Evolutionary conservation across 2,329 filamentous ascomycete genomes (phyloP).

Genomic region (Septoria petroselini): DNA sequence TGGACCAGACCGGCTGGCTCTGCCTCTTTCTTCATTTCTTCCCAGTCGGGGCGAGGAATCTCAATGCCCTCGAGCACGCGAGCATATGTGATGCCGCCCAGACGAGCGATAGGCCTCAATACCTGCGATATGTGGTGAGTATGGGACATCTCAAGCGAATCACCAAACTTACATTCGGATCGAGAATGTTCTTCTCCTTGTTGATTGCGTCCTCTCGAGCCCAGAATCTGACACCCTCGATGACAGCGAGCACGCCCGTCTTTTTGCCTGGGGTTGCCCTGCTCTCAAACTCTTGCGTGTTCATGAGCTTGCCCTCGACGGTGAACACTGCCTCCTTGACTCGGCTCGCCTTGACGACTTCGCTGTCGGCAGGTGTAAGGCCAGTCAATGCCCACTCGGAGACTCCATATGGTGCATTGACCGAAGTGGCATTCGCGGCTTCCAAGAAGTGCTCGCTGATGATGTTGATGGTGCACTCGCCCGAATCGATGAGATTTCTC

Average conservation of each 20-base stretch:
- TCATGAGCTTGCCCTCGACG: slow-evolving; percentile 76
- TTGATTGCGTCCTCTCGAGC: slow-evolving; percentile 84
- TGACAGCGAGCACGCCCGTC: slow-evolving; percentile 68
- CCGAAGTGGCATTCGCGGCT: slow-evolving; percentile 76
- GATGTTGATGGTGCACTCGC: slow-evolving; percentile 78
- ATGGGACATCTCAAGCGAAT: background rate
- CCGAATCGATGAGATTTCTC: slow-evolving; percentile 65
- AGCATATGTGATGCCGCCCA: slow-evolving; percentile 85
- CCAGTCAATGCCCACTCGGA: slow-evolving; percentile 80
- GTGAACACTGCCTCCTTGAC: slow-evolving; percentile 80
- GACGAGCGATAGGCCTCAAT: slow-evolving; percentile 68
- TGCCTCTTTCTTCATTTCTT: slow-evolving; percentile 52
- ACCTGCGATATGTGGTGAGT: slow-evolving; percentile 46
- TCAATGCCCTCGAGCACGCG: slow-evolving; percentile 68
- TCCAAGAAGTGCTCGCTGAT: slow-evolving; percentile 81
- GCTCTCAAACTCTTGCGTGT: slow-evolving; percentile 73
- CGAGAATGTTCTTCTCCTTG: slow-evolving; percentile 68
- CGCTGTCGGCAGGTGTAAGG: slow-evolving; percentile 65
- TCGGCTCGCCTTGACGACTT: slow-evolving; percentile 65
- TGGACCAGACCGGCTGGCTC: slow-evolving; percentile 54
- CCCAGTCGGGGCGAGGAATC: slow-evolving; percentile 58
- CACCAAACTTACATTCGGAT: slow-evolving; percentile 57
- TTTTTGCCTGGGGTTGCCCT: slow-evolving; percentile 67
- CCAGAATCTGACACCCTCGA: slow-evolving; percentile 88
- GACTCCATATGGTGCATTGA: slow-evolving; percentile 73